phyloP scores from a whole-genome alignment of 371 early-diverging fungal genomes.

The Scutellospora calospora region DNA sequence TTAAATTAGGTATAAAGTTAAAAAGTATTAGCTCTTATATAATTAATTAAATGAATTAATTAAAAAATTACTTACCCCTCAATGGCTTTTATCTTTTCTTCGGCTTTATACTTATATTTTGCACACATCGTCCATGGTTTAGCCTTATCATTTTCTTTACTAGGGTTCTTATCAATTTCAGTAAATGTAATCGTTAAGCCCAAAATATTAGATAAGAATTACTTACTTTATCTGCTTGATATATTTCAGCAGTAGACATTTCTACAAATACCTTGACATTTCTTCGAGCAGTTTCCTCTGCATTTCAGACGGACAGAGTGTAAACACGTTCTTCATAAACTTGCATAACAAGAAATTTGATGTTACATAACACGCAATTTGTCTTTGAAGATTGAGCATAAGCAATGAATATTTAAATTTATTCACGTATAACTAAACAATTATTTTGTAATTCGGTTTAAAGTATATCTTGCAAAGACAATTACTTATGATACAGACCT shows the following conservation, averaged over 20 bases:
- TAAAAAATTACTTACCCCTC: conserved; percentile 44
- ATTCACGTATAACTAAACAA: background rate
- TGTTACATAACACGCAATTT: background rate
- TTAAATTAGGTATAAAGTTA: conserved; percentile 59
- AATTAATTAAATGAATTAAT: conserved; percentile 5
- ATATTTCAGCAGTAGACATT: conserved; percentile 90
- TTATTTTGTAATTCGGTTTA: too few relatives aligned
- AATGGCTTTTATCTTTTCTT: conserved; percentile 70
- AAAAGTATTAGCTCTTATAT: background rate
- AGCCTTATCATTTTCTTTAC: conserved; percentile 73
- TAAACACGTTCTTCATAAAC: conserved; percentile 89
- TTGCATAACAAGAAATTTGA: conserved; percentile 44
- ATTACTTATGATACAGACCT: conserved; percentile 57
- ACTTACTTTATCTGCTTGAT: conserved; percentile 77
- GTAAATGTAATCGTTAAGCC: background rate
- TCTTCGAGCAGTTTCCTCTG: conserved; percentile 80
- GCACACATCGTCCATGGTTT: conserved; percentile 89
- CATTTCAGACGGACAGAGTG: conserved; percentile 72
- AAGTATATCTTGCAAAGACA: too few relatives aligned
- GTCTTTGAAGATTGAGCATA: background rate
- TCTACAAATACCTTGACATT: conserved; percentile 80
- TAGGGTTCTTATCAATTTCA: conserved; percentile 63
- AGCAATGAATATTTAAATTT: background rate
- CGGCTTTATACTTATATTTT: conserved; percentile 81
- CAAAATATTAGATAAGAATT: too few relatives aligned